These are phyloP conservation scores for Canavalia gladiata DNA, from an alignment of 306 rosid species.

Conservation along the genomic window DNA sequence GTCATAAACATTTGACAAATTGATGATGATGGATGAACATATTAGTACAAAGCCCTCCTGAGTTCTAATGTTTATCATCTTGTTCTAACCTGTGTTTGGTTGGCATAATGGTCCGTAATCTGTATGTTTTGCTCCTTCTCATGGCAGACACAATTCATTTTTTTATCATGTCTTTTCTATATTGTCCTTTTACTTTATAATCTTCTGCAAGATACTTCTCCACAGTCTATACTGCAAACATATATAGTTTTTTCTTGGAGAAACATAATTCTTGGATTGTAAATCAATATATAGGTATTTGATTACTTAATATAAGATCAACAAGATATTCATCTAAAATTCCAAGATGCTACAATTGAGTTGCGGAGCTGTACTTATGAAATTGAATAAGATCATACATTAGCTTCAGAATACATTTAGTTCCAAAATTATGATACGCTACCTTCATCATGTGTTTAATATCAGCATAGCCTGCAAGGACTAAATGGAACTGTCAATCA, in stretches of 20 bases:
- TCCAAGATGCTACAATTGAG: slow-evolving; percentile 10
- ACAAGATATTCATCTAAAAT: not conserved
- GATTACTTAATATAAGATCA: slow-evolving; percentile 30
- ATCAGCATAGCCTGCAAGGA: slow-evolving; percentile 29
- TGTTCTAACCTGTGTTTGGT: slow-evolving; percentile 27
- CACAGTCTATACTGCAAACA: not conserved
- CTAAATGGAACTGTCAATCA: slow-evolving; percentile 29
- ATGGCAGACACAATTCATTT: slow-evolving; percentile 2
- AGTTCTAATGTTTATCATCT: slow-evolving; percentile 14
- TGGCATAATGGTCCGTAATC: not conserved
- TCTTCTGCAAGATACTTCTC: slow-evolving; percentile 24
- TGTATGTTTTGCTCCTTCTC: slow-evolving; percentile 9
- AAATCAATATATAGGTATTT: not conserved
- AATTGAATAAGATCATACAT: slow-evolving; percentile 23
- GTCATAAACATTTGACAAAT: not conserved
- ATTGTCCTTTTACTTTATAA: slow-evolving; percentile 6
- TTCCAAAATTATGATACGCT: not conserved
- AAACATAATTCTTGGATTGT: slow-evolving; percentile 26
- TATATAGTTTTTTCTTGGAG: slow-evolving; percentile 25
- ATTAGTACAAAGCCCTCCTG: not conserved
- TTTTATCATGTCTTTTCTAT: not conserved
- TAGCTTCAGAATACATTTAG: slow-evolving; percentile 24
- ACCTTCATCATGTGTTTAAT: not conserved
- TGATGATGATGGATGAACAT: slow-evolving; percentile 21
- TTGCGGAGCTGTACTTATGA: slow-evolving; percentile 24